A percentile compares a stretch with the other conserved stretches of the same genome.
These are phyloP conservation scores for Botrytis squamosa DNA, from an alignment of 2,329 filamentous ascomycete species.

Conservation along the genomic window DNA sequence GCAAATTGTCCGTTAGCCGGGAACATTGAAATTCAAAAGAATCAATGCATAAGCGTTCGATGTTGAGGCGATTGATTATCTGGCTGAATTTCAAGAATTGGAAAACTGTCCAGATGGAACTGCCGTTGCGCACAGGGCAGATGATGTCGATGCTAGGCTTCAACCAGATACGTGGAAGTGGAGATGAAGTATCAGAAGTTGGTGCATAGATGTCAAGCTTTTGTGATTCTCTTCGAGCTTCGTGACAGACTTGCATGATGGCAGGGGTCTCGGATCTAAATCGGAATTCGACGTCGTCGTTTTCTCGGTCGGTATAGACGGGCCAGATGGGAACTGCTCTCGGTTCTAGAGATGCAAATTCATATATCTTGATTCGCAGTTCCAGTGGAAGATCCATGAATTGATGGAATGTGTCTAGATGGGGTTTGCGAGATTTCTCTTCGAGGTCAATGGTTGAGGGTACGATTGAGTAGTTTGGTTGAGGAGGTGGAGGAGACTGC, in stretches of 20 bases:
- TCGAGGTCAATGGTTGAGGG: neutral
- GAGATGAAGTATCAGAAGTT: fast-evolving
- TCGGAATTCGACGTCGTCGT: neutral
- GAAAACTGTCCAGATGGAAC: neutral
- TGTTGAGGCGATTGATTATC: neutral
- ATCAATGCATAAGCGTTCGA: neutral
- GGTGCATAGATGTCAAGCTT: neutral
- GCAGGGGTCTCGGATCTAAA: neutral
- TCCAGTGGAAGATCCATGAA: neutral
- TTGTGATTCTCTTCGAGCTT: neutral
- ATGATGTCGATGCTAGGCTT: neutral
- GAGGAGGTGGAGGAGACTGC: neutral
- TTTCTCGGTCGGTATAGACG: neutral
- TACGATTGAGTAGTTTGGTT: neutral
- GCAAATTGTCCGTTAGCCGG: neutral
- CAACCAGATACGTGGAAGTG: neutral
- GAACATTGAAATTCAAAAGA: neutral
- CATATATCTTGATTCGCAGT: neutral
- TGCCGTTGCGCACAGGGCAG: neutral
- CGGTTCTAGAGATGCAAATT: neutral
- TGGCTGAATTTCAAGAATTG: neutral
- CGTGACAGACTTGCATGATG: neutral
- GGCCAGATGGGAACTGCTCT: neutral
- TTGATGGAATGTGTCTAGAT: neutral
- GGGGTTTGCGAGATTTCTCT: neutral